These are phyloP conservation scores for Colletotrichum siamense DNA, from an alignment of 2,329 filamentous ascomycete species.

Conservation along the genomic window DNA sequence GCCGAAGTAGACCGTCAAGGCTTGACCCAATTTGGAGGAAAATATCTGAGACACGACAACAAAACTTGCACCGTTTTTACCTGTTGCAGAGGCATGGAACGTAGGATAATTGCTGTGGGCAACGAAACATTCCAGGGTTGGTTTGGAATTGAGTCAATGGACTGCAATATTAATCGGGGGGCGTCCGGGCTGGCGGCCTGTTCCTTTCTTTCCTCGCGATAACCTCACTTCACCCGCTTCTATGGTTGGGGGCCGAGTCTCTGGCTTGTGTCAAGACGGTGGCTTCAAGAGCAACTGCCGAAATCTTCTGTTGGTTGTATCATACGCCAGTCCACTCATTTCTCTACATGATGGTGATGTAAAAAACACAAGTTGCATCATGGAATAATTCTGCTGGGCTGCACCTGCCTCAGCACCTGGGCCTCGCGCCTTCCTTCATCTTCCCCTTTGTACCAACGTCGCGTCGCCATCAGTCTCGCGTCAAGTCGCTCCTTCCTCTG, in stretches of 20 bases:
- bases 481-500: neutral
- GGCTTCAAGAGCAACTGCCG: neutral
- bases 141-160: neutral
- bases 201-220: neutral
- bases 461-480: neutral
- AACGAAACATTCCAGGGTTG: neutral
- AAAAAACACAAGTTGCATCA: neutral
- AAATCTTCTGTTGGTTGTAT: neutral
- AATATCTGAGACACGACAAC: neutral
- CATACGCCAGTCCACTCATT: neutral
- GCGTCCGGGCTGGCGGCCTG: neutral
- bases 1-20: neutral
- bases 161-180: neutral
- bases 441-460: neutral
- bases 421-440: neutral
- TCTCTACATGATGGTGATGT: neutral
- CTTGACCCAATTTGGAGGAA: neutral
- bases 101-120: conserved; percentile 7
- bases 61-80: neutral
- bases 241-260: neutral
- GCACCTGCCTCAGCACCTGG: neutral
- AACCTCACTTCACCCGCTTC: neutral
- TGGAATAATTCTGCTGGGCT: neutral
- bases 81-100: neutral
- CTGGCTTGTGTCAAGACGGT: neutral